Evolutionary conservation across 2,329 filamentous ascomycete genomes (phyloP).

Genomic region (Aureobasidium sp.): DNA sequence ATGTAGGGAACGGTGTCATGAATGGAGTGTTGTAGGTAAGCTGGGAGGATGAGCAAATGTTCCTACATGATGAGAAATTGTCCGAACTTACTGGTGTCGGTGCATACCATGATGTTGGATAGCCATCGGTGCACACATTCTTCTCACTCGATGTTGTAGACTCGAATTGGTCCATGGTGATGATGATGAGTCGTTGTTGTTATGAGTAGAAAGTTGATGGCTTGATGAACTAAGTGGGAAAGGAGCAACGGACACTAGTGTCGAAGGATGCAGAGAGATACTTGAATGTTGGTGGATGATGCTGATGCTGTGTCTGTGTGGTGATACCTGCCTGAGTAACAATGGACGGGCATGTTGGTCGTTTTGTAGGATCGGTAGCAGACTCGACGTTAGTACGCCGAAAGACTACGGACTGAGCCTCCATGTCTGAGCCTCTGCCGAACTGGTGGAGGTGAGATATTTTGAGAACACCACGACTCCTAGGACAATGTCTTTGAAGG

Average conservation of each 20-base stretch:
- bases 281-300: slow-evolving; percentile 11
- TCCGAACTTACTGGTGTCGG: slow-evolving; percentile 5
- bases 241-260: background rate
- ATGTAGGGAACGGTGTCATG: slow-evolving; percentile 29
- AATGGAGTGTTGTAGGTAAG: slow-evolving; percentile 27
- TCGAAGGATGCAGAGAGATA: background rate
- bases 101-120: slow-evolving; percentile 11
- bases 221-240: background rate
- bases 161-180: slow-evolving; percentile 13
- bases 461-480: slow-evolving; percentile 11
- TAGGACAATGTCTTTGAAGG: slow-evolving; percentile 11
- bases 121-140: slow-evolving; percentile 6
- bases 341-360: slow-evolving; percentile 1
- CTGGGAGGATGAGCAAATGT: slow-evolving; percentile 1
- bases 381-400: slow-evolving; percentile 8
- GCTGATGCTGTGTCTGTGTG: background rate
- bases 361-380: slow-evolving; percentile 12
- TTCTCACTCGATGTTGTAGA: slow-evolving; percentile 8
- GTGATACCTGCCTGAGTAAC: slow-evolving; percentile 12
- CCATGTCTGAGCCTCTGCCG: slow-evolving; percentile 14
- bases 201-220: background rate
- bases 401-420: slow-evolving; percentile 7
- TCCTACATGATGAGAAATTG: background rate
- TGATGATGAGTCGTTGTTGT: background rate
- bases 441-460: slow-evolving; percentile 14